Evolutionary conservation across 192 early-diverging fungal species (phyloP), one percentile per base, ranked within the genome.

Genomic region (Coemansia sp.): DNA sequence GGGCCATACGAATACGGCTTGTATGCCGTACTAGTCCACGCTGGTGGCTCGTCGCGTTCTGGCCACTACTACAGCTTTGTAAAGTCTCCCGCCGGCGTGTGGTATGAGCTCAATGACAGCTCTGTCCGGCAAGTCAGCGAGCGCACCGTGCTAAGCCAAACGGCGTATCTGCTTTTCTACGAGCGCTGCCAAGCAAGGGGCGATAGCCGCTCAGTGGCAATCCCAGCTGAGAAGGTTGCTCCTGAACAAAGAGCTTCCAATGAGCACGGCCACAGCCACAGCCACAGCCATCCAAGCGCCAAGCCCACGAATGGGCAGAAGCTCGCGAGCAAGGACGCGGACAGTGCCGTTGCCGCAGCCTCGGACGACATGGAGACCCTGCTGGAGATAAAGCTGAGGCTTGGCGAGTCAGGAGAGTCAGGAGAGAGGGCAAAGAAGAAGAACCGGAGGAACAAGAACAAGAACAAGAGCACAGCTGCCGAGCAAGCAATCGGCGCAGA

Each of bases 81-180:
- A 43, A 91, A 91, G 72, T 84, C 85, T n/a, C 79, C 92, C 1
- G 84, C 87, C 29, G 92, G 91, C 5, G 82, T 85, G 14, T 96
- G 93, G 93, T 92, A 89, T 58, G 81, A 87, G 38, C 92, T 93
- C 87, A 87, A 95, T 67, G 93, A 95, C 70, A 84, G 84, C 51
- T 81, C 83, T 76, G 94, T 96, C 6, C 70, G 78, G 17, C 86
- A 87, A 57, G 92, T 92, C 35, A 86, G 87, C 61, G 68, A 89
- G 36, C 72, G 80, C 17, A 89, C 87, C 6, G 94, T 95, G 2
- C 77, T 95, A 6, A 66, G 66, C 4, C 87, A 92, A 70, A 81
- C 86, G n/a, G 94, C 93, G 2, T 96, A 96, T 58, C 84, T 96
- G 84, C 77, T 96, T 19, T 96, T 96, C 68, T 96, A 94, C 67